Conservation (phyloP, 1,284 basidiomycete genomes). For the Xanthoconium separans region DNA sequence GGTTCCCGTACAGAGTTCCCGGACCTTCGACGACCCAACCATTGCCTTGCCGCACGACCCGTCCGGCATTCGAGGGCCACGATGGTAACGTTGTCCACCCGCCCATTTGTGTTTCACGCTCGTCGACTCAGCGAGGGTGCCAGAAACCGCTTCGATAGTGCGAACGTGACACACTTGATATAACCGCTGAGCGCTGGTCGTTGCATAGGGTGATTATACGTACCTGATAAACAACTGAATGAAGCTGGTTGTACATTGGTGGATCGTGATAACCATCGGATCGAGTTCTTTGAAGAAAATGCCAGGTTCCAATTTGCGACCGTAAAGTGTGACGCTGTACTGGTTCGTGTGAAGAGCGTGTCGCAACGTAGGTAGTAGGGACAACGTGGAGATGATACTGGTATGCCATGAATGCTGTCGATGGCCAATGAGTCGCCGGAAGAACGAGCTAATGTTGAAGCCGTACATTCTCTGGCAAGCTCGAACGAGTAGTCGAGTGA, state of each 20-base stretch:
- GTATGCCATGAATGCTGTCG: constrained; percentile 84
- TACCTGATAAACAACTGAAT: constrained; percentile 81
- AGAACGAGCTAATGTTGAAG: not conserved
- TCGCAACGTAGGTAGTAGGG: constrained; percentile 88
- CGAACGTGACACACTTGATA: constrained; percentile 58
- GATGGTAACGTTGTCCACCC: constrained; percentile 44
- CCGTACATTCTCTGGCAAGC: constrained; percentile 70
- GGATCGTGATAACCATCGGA: constrained; percentile 81
- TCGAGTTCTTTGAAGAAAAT: constrained; percentile 98
- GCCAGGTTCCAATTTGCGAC: constrained; percentile 74
- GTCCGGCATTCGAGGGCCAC: constrained; percentile 26
- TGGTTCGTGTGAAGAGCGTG: constrained; percentile 75
- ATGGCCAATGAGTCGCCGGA: not conserved
- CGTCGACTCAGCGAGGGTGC: constrained; percentile 60
- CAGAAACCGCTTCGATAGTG: constrained; percentile 66
- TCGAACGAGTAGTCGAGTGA: constrained; percentile 93
- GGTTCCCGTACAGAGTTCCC: constrained; percentile 28
- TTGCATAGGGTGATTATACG: constrained; percentile 23
- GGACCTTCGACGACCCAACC: constrained; percentile 46
- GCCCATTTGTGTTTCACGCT: constrained; percentile 51
- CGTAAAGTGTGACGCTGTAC: constrained; percentile 96
- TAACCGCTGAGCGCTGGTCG: not conserved
- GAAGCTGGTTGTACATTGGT: constrained; percentile 83
- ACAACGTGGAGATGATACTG: constrained; percentile 96
- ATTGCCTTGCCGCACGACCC: constrained; percentile 40